These are phyloP conservation scores for Apiotrichum sp. DNA, from an alignment of 1,284 basidiomycete genomes.

Conservation along the genomic window DNA sequence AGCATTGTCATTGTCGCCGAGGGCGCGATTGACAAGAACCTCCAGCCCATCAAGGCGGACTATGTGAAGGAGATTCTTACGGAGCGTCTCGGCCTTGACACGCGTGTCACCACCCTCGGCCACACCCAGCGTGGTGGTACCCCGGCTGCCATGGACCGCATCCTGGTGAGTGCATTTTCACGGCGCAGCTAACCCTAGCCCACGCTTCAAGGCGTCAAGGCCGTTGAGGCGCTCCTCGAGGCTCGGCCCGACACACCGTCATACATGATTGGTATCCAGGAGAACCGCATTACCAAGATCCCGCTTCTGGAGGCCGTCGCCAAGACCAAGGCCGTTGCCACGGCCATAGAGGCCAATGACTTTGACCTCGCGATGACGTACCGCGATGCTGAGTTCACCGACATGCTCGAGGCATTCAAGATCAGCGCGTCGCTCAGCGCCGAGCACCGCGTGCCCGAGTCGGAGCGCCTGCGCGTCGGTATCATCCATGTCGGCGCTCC, in stretches of 20 bases:
- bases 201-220: slow-evolving; percentile 89
- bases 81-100: slow-evolving; percentile 83
- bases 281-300: slow-evolving; percentile 90
- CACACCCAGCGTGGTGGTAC: slow-evolving; percentile 94
- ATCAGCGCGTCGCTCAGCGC: slow-evolving; percentile 62
- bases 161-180: slow-evolving; percentile 57
- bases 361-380: slow-evolving; percentile 81
- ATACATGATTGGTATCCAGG: slow-evolving; percentile 93
- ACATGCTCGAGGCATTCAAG: slow-evolving; percentile 77
- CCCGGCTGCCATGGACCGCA: slow-evolving; percentile 87
- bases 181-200: slow-evolving; percentile 53
- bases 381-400: slow-evolving; percentile 86
- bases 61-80: slow-evolving; percentile 84
- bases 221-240: slow-evolving; percentile 83
- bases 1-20: slow-evolving; percentile 98
- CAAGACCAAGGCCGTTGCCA: slow-evolving; percentile 77
- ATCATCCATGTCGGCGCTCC: slow-evolving; percentile 96
- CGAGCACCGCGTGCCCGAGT: slow-evolving; percentile 58
- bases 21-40: slow-evolving; percentile 78
- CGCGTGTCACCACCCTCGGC: slow-evolving; percentile 94
- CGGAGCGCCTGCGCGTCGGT: slow-evolving; percentile 73
- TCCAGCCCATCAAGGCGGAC: slow-evolving; percentile 84
- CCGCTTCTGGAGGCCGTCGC: slow-evolving; percentile 89
- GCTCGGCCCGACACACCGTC: slow-evolving; percentile 84
- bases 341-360: slow-evolving; percentile 75